These are phyloP conservation scores for Mycena sp. DNA, from an alignment of 1,284 basidiomycete genomes.

Conservation along the genomic window DNA sequence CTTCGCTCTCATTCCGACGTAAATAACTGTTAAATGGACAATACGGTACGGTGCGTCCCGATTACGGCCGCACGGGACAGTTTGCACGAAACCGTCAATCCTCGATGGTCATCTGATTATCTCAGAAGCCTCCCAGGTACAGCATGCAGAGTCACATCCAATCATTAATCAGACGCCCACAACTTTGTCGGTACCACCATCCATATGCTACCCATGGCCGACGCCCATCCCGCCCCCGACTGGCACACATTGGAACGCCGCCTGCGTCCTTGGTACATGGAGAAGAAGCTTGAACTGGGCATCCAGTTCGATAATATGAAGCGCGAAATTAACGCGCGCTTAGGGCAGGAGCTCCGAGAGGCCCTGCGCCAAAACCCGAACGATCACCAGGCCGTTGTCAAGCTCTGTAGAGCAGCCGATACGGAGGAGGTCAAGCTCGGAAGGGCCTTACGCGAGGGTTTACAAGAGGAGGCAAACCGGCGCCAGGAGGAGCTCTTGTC, in stretches of 20 bases:
- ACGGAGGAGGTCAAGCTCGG: background rate
- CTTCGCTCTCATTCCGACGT: too few species aligned
- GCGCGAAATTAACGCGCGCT: constrained; percentile 9
- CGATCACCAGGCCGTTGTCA: background rate
- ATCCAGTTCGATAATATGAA: constrained; percentile 5
- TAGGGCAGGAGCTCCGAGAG: constrained; percentile 3
- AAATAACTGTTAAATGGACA: too few species aligned
- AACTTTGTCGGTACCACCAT: too few species aligned
- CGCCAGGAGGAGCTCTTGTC: background rate
- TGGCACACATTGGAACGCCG: constrained; percentile 5
- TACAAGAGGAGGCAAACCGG: constrained; percentile 1
- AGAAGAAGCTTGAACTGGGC: constrained; percentile 18
- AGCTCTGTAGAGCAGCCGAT: background rate
- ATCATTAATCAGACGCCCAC: too few species aligned
- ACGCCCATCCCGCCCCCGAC: background rate
- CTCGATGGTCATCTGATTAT: too few species aligned
- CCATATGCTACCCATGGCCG: background rate
- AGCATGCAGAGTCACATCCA: too few species aligned
- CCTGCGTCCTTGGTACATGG: constrained; percentile 18
- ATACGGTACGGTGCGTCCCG: too few species aligned
- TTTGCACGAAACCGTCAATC: too few species aligned
- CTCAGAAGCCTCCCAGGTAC: too few species aligned
- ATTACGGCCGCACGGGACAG: too few species aligned
- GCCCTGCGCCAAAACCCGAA: background rate
- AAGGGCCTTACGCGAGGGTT: constrained; percentile 7